Base-by-base conservation (phyloP, 1,284 basidiomycete genomes). In the Trametes hirsuta region DNA sequence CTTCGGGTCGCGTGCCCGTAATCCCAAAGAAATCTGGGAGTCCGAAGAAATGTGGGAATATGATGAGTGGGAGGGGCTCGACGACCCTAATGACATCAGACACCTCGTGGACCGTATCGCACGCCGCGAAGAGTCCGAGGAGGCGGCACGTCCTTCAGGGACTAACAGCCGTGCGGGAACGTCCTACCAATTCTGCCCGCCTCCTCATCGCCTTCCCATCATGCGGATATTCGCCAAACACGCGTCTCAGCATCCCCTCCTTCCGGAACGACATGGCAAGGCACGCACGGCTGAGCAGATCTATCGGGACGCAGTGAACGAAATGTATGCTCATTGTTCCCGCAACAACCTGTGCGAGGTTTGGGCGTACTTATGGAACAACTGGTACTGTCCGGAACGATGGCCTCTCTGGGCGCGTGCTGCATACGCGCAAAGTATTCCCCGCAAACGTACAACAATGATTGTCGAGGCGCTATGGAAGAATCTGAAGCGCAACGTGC, bases 301-400 rank as follows among this genome's bases (percentile, higher is more conserved):
- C 9, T 48, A 46, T 6, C 42, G 57, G 6, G 62, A 64, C 36
- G 59, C 59, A 0, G 65, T 66, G 2, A 0, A 18, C 1, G 65
- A 66, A 45, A 64, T 64, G 57, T 66, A 66, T 37, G 35, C n/a
- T 0, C 57, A 62, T n/a, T 66, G 65, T 36, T 10, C 51, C 25
- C 6, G 15, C 2, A 64, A 62, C 24, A 44, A 49, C 21, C 30
- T 66, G 6, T 15, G 21, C 4, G 62, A 66, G 47, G 62, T 64
- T 0, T 66, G 65, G 65, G 65, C 57, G 1, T 66, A 66, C 41
- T n/a, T 66, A 0, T 66, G 65, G 62, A 64, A 55, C 18, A 54
- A 49, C 0, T 66, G 65, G 62, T 66, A 66, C 42, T 34, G 53
- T 6, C 42, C n/a, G 0, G 14, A 37, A 5, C 46, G 48, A 15